phyloP scores from a whole-genome alignment of 2,329 filamentous ascomycete species.

The Fusarium chuoi region DNA sequence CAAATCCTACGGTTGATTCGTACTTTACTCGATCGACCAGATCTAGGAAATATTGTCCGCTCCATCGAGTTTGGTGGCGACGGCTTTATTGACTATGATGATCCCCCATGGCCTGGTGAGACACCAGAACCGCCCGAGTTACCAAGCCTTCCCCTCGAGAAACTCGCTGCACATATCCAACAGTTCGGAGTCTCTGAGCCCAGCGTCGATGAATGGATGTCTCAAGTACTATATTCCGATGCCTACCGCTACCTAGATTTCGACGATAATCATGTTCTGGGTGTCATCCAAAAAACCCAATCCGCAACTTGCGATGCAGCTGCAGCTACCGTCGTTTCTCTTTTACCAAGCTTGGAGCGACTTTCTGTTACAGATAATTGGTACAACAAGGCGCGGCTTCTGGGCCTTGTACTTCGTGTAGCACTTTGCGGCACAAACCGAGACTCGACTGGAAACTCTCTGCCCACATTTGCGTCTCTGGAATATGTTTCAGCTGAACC shows the following conservation, averaged over 20 bases:
- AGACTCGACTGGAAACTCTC: background rate
- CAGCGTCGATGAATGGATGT: background rate
- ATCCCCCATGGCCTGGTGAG: background rate
- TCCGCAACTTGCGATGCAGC: background rate
- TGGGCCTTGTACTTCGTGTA: background rate
- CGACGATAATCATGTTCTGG: no score
- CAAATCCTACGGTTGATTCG: background rate
- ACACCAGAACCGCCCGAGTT: background rate
- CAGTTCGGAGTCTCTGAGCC: background rate
- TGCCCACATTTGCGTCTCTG: background rate
- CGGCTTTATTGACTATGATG: background rate
- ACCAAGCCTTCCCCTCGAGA: background rate
- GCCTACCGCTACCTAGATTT: no score
- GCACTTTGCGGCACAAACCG: background rate
- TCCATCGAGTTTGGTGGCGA: background rate
- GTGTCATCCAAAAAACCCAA: background rate
- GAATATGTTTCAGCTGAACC: background rate
- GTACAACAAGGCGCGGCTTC: background rate
- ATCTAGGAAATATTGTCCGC: background rate
- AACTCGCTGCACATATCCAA: no score
- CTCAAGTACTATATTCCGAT: background rate
- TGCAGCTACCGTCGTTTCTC: background rate
- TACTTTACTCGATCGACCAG: background rate
- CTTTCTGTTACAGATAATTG: background rate
- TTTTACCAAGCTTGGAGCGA: background rate